Evolutionary conservation across 1,284 basidiomycete genomes (phyloP).

Genomic region (Puccinia coronata): DNA sequence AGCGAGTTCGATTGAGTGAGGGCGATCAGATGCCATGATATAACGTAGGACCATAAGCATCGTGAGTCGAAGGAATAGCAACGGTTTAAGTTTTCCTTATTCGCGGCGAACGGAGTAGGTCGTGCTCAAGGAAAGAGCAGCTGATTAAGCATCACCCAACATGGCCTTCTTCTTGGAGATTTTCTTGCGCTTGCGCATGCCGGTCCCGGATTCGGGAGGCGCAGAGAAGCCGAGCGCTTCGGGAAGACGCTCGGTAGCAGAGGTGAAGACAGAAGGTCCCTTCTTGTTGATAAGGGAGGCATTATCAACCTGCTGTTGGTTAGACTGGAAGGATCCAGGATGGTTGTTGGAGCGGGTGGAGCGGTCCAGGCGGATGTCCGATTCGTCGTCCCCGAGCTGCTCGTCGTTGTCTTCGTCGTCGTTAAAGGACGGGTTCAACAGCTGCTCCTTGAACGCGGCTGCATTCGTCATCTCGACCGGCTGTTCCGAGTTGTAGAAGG

Average conservation of each 20-base stretch:
- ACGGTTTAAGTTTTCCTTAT: too few relatives aligned
- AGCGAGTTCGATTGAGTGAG: too few relatives aligned
- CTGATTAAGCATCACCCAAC: constrained; percentile 35
- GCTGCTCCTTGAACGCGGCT: not conserved
- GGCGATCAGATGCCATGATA: too few relatives aligned
- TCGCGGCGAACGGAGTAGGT: too few relatives aligned
- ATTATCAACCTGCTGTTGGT: not conserved
- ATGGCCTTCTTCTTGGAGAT: constrained; percentile 48
- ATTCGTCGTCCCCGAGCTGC: constrained; percentile 15
- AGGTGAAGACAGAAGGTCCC: not conserved
- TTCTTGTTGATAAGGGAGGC: not conserved
- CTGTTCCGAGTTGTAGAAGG: constrained; percentile 63
- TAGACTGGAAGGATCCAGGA: not conserved
- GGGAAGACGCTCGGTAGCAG: constrained; percentile 10
- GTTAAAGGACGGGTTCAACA: not conserved
- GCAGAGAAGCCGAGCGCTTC: constrained; percentile 42
- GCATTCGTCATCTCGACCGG: constrained; percentile 63
- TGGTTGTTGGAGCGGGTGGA: not conserved
- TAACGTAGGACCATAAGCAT: too few relatives aligned
- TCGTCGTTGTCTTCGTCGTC: constrained; percentile 14
- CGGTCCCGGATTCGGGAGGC: constrained; percentile 35
- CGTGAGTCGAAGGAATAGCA: too few relatives aligned
- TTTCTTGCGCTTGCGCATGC: constrained; percentile 40
- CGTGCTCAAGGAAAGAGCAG: not conserved
- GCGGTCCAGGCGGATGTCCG: too few relatives aligned